Base-by-base conservation (phyloP, 2,329 filamentous ascomycete species). In the Fusarium scirpi region DNA sequence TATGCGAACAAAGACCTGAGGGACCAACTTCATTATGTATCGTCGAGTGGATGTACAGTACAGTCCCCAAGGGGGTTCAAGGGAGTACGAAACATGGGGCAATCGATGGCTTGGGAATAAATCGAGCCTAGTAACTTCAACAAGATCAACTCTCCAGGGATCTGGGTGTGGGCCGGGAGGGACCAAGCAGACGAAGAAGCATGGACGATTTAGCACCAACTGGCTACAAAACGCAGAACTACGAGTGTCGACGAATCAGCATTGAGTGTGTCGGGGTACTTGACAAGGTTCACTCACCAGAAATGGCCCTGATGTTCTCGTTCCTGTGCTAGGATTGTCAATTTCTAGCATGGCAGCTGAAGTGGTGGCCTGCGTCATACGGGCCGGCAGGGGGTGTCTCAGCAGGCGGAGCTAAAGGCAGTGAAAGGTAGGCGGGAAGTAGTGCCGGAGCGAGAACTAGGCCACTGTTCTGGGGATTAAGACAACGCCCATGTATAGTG, bases 61-160 rank as follows among this genome's bases (percentile, higher is more conserved):
- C 56, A 22, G 25, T 51, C 43, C 62, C 67, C 55, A 68, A 67
- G 74, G 74, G 74, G 69, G 65, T 71, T 73, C 64, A 74, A 78
- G 77, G 76, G 77, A 76, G 74, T 70, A 72, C 74, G 73, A 76
- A 76, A 76, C 77, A 76, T 75, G 71, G 74, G 74, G 72, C 74
- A 74, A 73, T 75, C 74, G 76, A 76, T 74, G 77, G 78, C 70
- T 76, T 74, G 71, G 76, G 78, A 77, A 78, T 77, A 78, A 80
- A 80, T 78, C 77, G 76, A 78, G 77, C 72, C 74, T 77, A 76
- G 75, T 64, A 74, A 72, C 68, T 67, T 72, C 38, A 72, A 72
- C 77, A 74, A 78, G 77, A 79, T 77, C 78, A 77, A 76, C 77
- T 75, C 70, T 64, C 75, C 77, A 79, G 75, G 78, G 79, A 80